A percentile compares a stretch with the other conserved stretches of the same genome.
Conservation (phyloP, 2,329 filamentous ascomycete genomes). For the Diaporthe eres region DNA sequence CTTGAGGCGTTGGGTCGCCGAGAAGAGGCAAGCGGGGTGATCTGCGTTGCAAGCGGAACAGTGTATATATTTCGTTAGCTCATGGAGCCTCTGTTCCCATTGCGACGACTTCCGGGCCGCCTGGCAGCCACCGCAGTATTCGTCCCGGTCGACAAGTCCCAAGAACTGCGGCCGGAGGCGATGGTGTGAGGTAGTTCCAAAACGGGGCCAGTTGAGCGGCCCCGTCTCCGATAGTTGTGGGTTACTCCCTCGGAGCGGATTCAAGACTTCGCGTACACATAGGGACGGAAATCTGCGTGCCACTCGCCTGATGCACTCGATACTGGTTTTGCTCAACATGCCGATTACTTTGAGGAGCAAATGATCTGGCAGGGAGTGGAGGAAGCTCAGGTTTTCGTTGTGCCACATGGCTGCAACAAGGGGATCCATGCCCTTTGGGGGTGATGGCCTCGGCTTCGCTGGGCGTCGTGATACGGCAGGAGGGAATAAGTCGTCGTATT, state of each 20-base stretch:
- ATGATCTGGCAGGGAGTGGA: not conserved
- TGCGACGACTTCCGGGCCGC: not conserved
- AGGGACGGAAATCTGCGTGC: slow-evolving; percentile 5
- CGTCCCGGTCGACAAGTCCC: not conserved
- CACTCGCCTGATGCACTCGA: slow-evolving; percentile 24
- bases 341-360: not conserved
- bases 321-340: not conserved
- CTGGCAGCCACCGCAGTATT: not conserved
- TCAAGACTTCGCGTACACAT: not conserved
- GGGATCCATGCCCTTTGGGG: not conserved
- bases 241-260: not conserved
- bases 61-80: slow-evolving; percentile 18
- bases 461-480: not conserved
- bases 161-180: not conserved
- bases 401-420: not conserved
- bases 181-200: not conserved
- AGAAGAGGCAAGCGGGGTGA: slow-evolving; percentile 32
- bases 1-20: not conserved
- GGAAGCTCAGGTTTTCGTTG: not conserved
- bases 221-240: not conserved
- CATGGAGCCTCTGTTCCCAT: not conserved
- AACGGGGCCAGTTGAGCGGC: slow-evolving; percentile 11
- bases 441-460: not conserved
- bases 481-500: not conserved
- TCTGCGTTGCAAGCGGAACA: slow-evolving; percentile 18